Evolutionary conservation across 192 early-diverging fungal species (phyloP).

Genomic region (Gonapodya prolifera): DNA sequence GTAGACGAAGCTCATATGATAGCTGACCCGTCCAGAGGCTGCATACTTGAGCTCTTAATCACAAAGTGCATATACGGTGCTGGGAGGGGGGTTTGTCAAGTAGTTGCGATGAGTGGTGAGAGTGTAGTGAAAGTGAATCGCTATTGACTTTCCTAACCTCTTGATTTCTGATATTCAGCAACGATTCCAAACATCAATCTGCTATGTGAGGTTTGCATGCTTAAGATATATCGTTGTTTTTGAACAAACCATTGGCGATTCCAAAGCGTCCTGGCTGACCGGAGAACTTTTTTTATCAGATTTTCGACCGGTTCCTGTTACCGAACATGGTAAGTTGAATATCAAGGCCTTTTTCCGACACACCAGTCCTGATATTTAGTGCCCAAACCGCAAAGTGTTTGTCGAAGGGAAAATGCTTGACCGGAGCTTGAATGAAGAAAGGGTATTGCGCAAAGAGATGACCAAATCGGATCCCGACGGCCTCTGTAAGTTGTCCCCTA

Average conservation of each 20-base stretch:
- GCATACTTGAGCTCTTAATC: neutral
- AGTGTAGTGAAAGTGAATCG: no score
- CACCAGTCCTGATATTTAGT: no score
- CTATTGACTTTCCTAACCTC: no score
- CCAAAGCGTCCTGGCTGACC: neutral
- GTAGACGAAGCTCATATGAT: neutral
- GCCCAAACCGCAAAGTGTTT: neutral
- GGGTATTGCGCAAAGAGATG: neutral
- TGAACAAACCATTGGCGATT: no score
- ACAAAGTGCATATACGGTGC: neutral
- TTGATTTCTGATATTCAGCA: neutral
- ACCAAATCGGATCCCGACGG: neutral
- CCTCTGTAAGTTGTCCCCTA: neutral
- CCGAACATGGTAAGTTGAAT: neutral
- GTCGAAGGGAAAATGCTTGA: neutral
- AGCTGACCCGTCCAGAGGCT: neutral
- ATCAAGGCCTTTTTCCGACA: no score
- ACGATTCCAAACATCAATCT: neutral
- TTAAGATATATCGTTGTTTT: neutral
- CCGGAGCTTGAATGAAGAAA: neutral
- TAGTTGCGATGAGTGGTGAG: neutral
- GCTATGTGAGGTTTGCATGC: neutral
- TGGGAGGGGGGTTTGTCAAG: neutral
- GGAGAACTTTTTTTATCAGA: neutral
- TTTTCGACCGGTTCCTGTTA: neutral